A percentile compares a stretch with the other conserved stretches of the same genome.
These are phyloP conservation scores for Termitomyces sp. DNA, from an alignment of 768 basidiomycete species.

Conservation along the genomic window DNA sequence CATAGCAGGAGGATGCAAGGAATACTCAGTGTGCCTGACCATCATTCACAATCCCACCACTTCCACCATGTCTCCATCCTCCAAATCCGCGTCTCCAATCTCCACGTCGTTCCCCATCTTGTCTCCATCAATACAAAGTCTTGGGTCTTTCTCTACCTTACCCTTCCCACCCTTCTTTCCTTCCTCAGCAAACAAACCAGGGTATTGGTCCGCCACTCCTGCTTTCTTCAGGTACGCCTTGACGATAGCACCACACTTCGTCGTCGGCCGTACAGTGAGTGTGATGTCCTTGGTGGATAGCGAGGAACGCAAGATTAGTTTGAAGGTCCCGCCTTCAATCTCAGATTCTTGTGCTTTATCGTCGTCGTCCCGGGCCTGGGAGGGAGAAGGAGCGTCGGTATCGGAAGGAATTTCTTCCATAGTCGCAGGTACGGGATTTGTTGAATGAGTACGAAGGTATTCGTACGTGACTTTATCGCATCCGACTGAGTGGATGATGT, in stretches of 20 bases:
- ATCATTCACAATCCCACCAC: slow-evolving; percentile 51
- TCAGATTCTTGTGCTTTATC: slow-evolving; percentile 37
- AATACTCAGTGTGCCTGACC: not conserved
- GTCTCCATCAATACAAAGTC: slow-evolving; percentile 67
- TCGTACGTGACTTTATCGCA: slow-evolving; percentile 62
- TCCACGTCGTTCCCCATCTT: slow-evolving; percentile 53
- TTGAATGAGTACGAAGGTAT: slow-evolving; percentile 44
- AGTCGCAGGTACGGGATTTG: not conserved
- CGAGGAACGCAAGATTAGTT: slow-evolving; percentile 60
- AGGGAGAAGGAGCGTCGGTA: slow-evolving; percentile 14
- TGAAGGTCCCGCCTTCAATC: slow-evolving; percentile 54
- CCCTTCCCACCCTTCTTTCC: slow-evolving; percentile 18
- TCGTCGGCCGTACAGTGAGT: slow-evolving; percentile 68
- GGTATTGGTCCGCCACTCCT: slow-evolving; percentile 54
- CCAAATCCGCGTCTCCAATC: slow-evolving; percentile 67
- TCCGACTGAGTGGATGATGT: slow-evolving; percentile 43
- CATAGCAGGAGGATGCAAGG: not conserved
- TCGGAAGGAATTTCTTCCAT: slow-evolving; percentile 10
- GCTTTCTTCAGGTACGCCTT: slow-evolving; percentile 71
- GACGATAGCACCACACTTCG: slow-evolving; percentile 74
- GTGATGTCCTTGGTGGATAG: slow-evolving; percentile 48
- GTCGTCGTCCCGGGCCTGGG: slow-evolving; percentile 5
- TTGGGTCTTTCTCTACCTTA: slow-evolving; percentile 34
- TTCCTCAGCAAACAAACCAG: slow-evolving; percentile 26
- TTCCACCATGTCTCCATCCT: slow-evolving; percentile 80